Evolutionary conservation across 768 basidiomycete genomes (phyloP), one percentile per base, ranked within the genome.

Genomic region (Trametopsis cervina): DNA sequence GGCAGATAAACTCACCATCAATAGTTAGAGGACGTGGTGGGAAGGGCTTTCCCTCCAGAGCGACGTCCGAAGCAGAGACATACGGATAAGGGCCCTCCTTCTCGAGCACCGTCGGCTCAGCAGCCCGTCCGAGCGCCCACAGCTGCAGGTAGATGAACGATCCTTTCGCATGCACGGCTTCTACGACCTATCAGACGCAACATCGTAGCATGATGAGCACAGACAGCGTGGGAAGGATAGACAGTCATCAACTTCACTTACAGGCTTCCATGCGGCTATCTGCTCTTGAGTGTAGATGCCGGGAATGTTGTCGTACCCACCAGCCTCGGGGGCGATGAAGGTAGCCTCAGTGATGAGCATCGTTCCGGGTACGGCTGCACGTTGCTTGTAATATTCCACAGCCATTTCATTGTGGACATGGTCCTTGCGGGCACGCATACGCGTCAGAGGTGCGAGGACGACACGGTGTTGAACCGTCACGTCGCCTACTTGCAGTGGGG

Each of bases 231-330:
- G n/a, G n/a, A n/a, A n/a, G n/a, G 17, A 5, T 5, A 12, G 5
- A 25, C 17, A 20, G 12, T 15, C 4, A 26, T 12, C 9, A 39
- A 18, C 4, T 40, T 1, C n/a, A 4, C 54, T 57, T 21, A 74
- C 71, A 47, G 58, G 48, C 52, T 72, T 76, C 78, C 77, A 78
- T 0, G 48, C 67, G 6, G 53, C 41, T n/a, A 69, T 71, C 51
- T 88, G 84, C n/a, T 72, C 76, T 1, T 70, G 54, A 4, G 59
- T 75, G 67, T 74, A 84, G 43, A 85, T 76, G 1, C 83, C 84
- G 1, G 83, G 83, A 0, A 73, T 68, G 43, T 75, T 63, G 2
- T 40, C 43, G 37, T 63, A 69, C 2, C 77, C 78, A 4, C 71
- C 76, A 0, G 78, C 77, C 5, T 69, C 53, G 1, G 59, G 59